phyloP scores from a whole-genome alignment of 164 flowering plant genomes.

The Macadamia integrifolia region DNA sequence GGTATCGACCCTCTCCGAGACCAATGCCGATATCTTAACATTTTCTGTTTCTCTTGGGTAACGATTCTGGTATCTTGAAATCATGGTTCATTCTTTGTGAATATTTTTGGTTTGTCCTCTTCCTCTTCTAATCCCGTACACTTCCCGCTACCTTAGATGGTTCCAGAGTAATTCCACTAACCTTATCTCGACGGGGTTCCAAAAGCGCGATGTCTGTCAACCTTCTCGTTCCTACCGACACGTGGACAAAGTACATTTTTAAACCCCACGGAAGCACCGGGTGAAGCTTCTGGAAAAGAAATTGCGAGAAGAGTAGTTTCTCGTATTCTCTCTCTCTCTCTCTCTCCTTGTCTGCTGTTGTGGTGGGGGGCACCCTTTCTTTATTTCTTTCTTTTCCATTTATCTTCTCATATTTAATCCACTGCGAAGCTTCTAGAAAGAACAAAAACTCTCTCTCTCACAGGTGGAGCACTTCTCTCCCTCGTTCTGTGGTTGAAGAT shows the following conservation, averaged over 20 bases:
- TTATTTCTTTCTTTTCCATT: neutral
- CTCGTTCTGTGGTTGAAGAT: neutral
- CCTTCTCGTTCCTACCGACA: conserved; percentile 8
- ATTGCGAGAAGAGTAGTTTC: conserved; percentile 19
- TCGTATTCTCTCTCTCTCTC: conserved; percentile 10
- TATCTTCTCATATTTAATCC: conserved; percentile 6
- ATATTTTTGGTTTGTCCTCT: neutral
- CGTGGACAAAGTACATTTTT: conserved; percentile 2
- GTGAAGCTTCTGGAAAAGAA: conserved; percentile 30
- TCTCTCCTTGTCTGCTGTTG: neutral
- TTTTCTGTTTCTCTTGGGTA: too few species aligned
- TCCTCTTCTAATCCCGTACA: too few species aligned
- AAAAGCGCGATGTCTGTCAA: too few species aligned
- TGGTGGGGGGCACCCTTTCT: neutral
- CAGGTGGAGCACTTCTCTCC: too few species aligned
- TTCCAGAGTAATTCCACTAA: neutral
- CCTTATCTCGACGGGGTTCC: conserved; percentile 5
- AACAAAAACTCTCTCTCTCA: conserved; percentile 1
- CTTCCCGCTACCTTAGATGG: too few species aligned
- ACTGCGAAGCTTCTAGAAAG: conserved; percentile 38
- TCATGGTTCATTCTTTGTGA: too few species aligned
- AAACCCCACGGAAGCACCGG: neutral
- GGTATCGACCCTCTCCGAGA: too few species aligned
- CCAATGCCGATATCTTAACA: too few species aligned
- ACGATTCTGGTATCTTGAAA: too few species aligned